Percentiles rank a stretch among this genome's conserved stretches.
Evolutionary conservation across 2,329 filamentous ascomycete genomes (phyloP).

Genomic region (Fusarium anguioides): DNA sequence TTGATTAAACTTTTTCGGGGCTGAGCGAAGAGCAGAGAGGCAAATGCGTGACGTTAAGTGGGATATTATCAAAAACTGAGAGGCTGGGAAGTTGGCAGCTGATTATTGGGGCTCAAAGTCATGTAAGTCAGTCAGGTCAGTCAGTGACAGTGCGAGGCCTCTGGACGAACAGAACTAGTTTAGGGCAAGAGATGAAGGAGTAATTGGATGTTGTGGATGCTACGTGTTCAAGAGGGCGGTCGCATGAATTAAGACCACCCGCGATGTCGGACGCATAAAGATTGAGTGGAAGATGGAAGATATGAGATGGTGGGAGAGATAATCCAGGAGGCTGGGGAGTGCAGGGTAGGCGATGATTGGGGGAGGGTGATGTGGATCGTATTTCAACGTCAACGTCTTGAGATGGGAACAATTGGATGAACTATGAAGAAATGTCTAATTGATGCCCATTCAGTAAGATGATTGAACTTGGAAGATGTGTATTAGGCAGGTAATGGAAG

Average conservation of each 20-base stretch:
- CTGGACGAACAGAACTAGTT: not conserved
- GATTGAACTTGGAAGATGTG: not conserved
- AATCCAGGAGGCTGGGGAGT: conserved; percentile 44
- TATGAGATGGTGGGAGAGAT: conserved; percentile 22
- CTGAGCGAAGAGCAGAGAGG: conserved; percentile 9
- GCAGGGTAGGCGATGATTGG: conserved; percentile 34
- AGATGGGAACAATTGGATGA: conserved; percentile 1
- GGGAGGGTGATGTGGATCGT: not conserved
- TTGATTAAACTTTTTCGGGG: not conserved
- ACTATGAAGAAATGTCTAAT: not conserved
- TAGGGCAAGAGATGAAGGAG: not conserved
- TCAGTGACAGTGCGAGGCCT: not conserved
- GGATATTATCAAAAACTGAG: conserved; percentile 10
- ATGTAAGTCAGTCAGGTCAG: conserved; percentile 30
- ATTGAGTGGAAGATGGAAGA: conserved; percentile 27
- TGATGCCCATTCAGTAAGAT: not conserved
- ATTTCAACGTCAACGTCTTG: not conserved
- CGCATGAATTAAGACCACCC: conserved; percentile 43
- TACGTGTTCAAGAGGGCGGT: conserved; percentile 36
- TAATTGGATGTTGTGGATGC: conserved; percentile 26
- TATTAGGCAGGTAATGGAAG: not conserved
- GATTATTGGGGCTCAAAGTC: conserved; percentile 12
- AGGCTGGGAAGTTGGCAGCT: conserved; percentile 23
- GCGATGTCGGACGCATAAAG: conserved; percentile 26
- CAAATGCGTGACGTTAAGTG: conserved; percentile 17